phyloP scores from a whole-genome alignment of 2,329 filamentous ascomycete genomes.

The Dactylellina leptospora region DNA sequence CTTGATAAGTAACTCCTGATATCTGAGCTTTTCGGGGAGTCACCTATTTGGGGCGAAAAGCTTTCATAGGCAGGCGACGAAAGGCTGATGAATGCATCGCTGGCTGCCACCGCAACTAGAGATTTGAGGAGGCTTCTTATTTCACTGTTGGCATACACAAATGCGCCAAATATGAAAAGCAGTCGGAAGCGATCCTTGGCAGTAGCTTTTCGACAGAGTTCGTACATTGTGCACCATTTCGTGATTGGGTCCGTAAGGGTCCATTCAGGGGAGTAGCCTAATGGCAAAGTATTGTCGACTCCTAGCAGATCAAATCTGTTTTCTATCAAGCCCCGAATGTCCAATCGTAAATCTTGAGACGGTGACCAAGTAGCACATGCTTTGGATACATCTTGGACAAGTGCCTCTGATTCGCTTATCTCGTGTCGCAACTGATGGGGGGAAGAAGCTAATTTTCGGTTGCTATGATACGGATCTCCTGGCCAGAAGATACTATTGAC shows the following conservation, averaged over 20 bases:
- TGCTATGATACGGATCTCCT: not conserved
- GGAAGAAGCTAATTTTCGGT: not conserved
- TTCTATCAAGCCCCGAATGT: not conserved
- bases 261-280: slow-evolving; percentile 1
- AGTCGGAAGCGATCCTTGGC: slow-evolving; percentile 2
- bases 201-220: slow-evolving; percentile 1
- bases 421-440: not conserved
- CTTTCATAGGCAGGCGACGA: not conserved
- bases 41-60: slow-evolving; percentile 15
- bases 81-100: not conserved
- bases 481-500: slow-evolving; percentile 15
- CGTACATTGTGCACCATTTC: slow-evolving; percentile 22
- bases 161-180: slow-evolving; percentile 11
- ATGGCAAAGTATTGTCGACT: not conserved
- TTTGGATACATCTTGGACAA: slow-evolving; percentile 15
- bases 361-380: not conserved
- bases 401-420: not conserved
- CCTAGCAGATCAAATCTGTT: not conserved
- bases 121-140: slow-evolving; percentile 10
- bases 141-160: not conserved
- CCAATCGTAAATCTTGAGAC: not conserved
- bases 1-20: not conserved
- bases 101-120: slow-evolving; percentile 7
- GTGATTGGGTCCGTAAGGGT: not conserved
- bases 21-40: not conserved